Evolutionary conservation across 2,329 filamentous ascomycete genomes (phyloP).

Genomic region (Alternaria tenuissima): DNA sequence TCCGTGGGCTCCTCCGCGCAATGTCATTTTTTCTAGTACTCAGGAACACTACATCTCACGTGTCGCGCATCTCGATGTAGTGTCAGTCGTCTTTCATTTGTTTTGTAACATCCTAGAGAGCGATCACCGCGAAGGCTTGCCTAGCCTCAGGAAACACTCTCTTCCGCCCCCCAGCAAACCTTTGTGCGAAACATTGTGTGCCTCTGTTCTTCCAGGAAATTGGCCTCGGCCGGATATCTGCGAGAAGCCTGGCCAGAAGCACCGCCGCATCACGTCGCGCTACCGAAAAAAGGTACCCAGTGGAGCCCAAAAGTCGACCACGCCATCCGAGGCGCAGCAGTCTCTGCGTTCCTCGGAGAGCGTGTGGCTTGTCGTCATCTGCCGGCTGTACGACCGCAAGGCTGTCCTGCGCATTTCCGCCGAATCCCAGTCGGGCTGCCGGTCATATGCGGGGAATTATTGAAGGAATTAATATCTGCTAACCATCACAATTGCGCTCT

Average conservation of each 20-base stretch:
- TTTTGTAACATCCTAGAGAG: background rate
- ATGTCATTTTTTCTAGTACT: background rate
- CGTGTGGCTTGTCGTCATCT: constrained; percentile 27
- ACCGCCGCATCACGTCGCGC: constrained; percentile 11
- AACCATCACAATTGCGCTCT: background rate
- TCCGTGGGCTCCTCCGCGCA: constrained; percentile 7
- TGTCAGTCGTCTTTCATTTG: background rate
- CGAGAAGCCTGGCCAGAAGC: constrained; percentile 9
- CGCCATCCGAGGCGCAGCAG: constrained; percentile 30
- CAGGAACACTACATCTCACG: background rate
- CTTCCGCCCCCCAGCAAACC: constrained; percentile 21
- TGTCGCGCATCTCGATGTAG: background rate
- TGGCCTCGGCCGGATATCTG: constrained; percentile 15
- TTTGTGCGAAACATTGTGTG: constrained; percentile 29
- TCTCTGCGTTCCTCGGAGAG: constrained; percentile 2
- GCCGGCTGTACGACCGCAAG: constrained; percentile 8
- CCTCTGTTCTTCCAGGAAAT: constrained; percentile 10
- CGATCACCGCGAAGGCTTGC: constrained; percentile 8
- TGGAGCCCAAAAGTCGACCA: constrained; percentile 16
- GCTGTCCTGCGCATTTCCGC: constrained; percentile 12
- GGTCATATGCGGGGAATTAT: constrained; percentile 29
- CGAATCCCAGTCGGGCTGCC: background rate
- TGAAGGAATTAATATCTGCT: constrained; percentile 12
- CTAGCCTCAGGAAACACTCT: constrained; percentile 28
- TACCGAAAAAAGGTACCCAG: constrained; percentile 7